A percentile compares a stretch with the other conserved stretches of the same genome.
Evolutionary conservation across 2,329 filamentous ascomycete genomes (phyloP).

Genomic region (Pseudocercospora cruenta): DNA sequence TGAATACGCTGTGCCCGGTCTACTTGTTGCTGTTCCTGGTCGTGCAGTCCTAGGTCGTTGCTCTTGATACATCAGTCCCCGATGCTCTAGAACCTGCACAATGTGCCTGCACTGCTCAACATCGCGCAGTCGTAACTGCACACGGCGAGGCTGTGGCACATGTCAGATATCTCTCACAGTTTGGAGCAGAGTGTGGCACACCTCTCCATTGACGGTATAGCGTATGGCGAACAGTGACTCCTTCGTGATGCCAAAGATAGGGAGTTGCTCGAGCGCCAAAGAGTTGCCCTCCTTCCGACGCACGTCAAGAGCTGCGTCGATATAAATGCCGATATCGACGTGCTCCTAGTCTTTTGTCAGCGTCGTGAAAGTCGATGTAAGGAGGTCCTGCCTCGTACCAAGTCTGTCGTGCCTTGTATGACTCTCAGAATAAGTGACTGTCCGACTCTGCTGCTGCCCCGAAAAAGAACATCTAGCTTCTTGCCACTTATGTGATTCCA

Average conservation of each 20-base stretch:
- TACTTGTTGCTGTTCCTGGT: constrained; percentile 16
- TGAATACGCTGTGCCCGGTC: constrained; percentile 12
- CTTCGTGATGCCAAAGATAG: constrained; percentile 49
- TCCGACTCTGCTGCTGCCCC: constrained; percentile 16
- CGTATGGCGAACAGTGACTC: constrained; percentile 46
- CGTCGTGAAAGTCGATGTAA: constrained; percentile 1
- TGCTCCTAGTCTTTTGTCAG: constrained; percentile 32
- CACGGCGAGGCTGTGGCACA: constrained; percentile 31
- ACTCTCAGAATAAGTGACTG: constrained; percentile 24
- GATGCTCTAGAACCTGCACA: constrained; percentile 27
- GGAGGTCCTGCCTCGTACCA: constrained; percentile 15
- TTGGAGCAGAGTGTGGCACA: constrained; percentile 23
- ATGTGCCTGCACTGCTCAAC: constrained; percentile 30
- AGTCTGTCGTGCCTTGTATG: constrained; percentile 22
- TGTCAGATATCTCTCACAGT: neutral
- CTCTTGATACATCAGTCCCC: constrained; percentile 37
- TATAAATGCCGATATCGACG: constrained; percentile 34
- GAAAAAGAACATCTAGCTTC: constrained; percentile 37
- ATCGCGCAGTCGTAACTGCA: constrained; percentile 38
- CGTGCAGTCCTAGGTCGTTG: constrained; percentile 30
- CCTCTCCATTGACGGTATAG: constrained; percentile 42
- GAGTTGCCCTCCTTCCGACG: constrained; percentile 31
- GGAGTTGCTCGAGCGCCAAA: constrained; percentile 45
- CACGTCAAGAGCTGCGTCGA: constrained; percentile 29
- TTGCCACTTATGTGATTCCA: constrained; percentile 41